Evolutionary conservation across 192 early-diverging fungal species (phyloP).

Genomic region (Phycomyces blakesleeanus): DNA sequence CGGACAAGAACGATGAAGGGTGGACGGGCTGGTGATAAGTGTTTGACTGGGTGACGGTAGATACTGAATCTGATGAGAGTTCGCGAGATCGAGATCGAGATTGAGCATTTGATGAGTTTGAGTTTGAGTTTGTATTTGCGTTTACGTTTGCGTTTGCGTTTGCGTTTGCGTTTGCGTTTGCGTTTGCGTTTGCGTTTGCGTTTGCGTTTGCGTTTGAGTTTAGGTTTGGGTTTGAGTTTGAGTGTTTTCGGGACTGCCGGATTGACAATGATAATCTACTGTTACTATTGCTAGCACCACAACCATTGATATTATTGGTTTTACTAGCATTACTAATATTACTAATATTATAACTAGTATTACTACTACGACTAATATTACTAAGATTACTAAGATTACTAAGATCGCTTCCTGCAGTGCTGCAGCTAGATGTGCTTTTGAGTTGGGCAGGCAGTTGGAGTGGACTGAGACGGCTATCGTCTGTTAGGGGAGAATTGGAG

Average conservation of each 20-base stretch:
- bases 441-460: conserved; percentile 27
- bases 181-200: too few species aligned
- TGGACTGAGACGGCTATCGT: conserved; percentile 21
- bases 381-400: too few species aligned
- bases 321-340: too few species aligned
- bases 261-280: too few species aligned
- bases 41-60: conserved; percentile 8
- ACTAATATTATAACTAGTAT: too few species aligned
- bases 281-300: too few species aligned
- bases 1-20: conserved; percentile 26
- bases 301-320: too few species aligned
- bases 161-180: too few species aligned
- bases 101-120: not conserved
- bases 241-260: not conserved
- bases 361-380: too few species aligned
- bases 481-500: not conserved
- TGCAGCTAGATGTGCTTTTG: not conserved
- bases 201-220: too few species aligned
- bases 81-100: conserved; percentile 6
- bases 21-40: conserved; percentile 8
- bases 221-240: too few species aligned
- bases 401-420: not conserved
- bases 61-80: conserved; percentile 9
- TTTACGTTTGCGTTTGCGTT: too few species aligned
- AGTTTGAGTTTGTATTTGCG: not conserved